Base-by-base conservation (phyloP, 257 asterid species). In the Solanum habrochaites region DNA sequence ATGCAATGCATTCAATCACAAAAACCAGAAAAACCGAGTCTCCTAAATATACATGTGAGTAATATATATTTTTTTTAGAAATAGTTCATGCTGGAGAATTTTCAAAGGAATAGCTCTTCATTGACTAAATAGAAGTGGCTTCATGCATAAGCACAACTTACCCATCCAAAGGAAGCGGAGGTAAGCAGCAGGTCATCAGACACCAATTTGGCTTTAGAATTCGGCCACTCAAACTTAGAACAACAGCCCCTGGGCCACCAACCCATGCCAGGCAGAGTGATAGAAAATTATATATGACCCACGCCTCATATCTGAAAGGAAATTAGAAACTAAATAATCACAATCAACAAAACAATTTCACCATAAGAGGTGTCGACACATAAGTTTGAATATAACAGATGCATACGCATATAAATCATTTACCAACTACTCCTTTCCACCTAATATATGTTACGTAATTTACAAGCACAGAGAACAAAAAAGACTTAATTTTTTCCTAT, bases 211-310 rank as follows among this genome's bases (percentile, higher is more conserved):
- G 98, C 95, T 95, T 96, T 91, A 97, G 90, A 89, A 89, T 87
- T 86, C 96, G 95, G 18, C 99, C 99, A 47, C 93, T 88, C 86
- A 97, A 93, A 89, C 97, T 97, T 82, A 97, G 86, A 88, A 97
- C 99, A 85, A 96, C 98, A 89, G 99, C 98, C 86, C 99, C 99
- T 29, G 99, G 99, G 88, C 99, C 99, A 86, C 99, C 99, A 64
- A 97, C 98, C 99, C 99, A 97, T 88, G 97, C 99, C 91, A 97
- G 89, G 98, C 99, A 97, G 85, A 97, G 90, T 6, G 99, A 97
- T 62, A 97, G 94, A 92, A 97, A 97, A 91, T 96, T 96, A 92
- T 97, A 97, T 80, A 97, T 97, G 91, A 97, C 99, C 99, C 99
- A 97, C 82, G 99, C 99, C 94, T 97, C 99, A 89, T 97, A 97